Evolutionary conservation across 2,329 filamentous ascomycete species (phyloP).

Genomic region (Capronia epimyces): DNA sequence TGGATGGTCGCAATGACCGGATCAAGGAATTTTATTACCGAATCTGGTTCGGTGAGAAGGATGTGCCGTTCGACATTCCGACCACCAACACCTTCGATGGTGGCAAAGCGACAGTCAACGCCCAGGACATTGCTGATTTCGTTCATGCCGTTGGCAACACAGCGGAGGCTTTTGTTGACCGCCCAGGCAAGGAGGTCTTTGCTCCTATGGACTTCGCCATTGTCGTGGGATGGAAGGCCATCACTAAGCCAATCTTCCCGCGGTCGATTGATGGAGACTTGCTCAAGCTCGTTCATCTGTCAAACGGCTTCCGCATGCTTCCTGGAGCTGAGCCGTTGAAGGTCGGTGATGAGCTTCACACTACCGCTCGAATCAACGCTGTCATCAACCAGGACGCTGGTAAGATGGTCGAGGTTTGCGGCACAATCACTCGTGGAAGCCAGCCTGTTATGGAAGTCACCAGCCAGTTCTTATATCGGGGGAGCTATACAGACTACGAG

Average conservation of each 20-base stretch:
- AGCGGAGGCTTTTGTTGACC: slow-evolving; percentile 92
- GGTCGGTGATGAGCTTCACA: slow-evolving; percentile 88
- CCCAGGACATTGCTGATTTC: slow-evolving; percentile 94
- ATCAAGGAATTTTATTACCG: slow-evolving; percentile 99
- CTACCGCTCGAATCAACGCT: slow-evolving; percentile 91
- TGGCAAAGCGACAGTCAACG: slow-evolving; percentile 77
- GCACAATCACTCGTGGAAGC: slow-evolving; percentile 80
- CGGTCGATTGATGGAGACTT: slow-evolving; percentile 92
- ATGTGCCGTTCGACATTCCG: slow-evolving; percentile 73
- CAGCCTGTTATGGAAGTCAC: slow-evolving; percentile 95
- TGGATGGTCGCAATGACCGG: slow-evolving; percentile 90
- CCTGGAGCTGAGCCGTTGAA: slow-evolving; percentile 90
- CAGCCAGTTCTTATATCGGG: slow-evolving; percentile 95
- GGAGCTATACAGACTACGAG: slow-evolving; percentile 84
- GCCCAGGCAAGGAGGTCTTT: slow-evolving; percentile 86
- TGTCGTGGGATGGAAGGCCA: slow-evolving; percentile 97
- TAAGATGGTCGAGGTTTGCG: slow-evolving; percentile 99
- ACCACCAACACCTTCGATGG: slow-evolving; percentile 87
- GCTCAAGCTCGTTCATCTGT: slow-evolving; percentile 91
- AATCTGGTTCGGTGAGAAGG: slow-evolving; percentile 89
- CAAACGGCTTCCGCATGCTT: slow-evolving; percentile 97
- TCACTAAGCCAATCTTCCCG: slow-evolving; percentile 98
- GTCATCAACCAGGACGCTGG: slow-evolving; percentile 97
- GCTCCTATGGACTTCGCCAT: slow-evolving; percentile 99
- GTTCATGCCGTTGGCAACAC: slow-evolving; percentile 98